Conservation (phyloP, 495 filamentous ascomycete genomes). For the Pseudoneurospora amorphoporcata region DNA sequence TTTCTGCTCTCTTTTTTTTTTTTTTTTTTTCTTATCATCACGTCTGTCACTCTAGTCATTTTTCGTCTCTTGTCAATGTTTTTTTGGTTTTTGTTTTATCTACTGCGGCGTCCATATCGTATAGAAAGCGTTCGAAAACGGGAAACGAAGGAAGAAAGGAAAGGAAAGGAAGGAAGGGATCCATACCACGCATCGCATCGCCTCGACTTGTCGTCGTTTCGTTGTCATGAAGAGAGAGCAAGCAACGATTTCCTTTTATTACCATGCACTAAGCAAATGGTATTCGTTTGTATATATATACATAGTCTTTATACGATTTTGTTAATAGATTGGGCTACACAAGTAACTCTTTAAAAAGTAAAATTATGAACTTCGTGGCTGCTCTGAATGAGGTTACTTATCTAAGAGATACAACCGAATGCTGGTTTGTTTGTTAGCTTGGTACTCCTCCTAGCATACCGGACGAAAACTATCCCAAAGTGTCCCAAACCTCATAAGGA, state of each 20-base stretch:
- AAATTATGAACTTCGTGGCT: background rate
- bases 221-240: background rate
- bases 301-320: background rate
- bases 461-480: no score
- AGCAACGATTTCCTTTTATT: background rate
- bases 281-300: background rate
- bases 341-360: background rate
- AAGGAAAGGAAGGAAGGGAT: background rate
- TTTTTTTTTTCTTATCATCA: background rate
- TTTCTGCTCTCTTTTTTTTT: background rate
- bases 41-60: background rate
- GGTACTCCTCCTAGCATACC: no score
- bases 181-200: background rate
- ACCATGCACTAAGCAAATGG: background rate
- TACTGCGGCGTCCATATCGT: background rate
- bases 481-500: no score
- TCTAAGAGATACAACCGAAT: background rate
- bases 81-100: background rate
- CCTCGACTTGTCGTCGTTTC: background rate
- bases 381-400: background rate
- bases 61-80: background rate
- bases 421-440: background rate
- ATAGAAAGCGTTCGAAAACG: background rate
- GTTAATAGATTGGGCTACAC: background rate
- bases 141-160: background rate